Evolutionary conservation across 768 basidiomycete genomes (phyloP), one percentile per base, ranked within the genome.

Genomic region (Rhodosporidiobolus sp.): DNA sequence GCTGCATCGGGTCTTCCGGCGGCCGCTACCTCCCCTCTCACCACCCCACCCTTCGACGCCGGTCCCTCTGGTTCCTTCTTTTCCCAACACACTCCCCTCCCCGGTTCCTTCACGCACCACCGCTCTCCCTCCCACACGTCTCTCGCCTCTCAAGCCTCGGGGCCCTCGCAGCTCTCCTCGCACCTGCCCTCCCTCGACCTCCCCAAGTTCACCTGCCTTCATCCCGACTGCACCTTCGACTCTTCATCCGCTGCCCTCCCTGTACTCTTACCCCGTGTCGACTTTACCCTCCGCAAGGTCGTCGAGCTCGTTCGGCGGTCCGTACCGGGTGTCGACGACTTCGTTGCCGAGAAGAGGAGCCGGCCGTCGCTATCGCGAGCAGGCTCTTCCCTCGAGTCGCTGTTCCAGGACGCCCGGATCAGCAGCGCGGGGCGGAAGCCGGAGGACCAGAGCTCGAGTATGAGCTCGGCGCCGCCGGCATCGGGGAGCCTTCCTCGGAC

Each of bases 281-380:
- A 75, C 61, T 67, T 57, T 43, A 67, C 62, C 30, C 52, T 76
- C 1, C 71, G 62, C 48, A 71, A 73, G 48, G 48, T 67, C 34
- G 45, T 71, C 54, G 67, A 58, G 5, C 53, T 63, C 52, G 32
- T 70, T 1, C 52, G 65, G 8, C 38, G 56, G 8, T 64, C 62
- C 8, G 24, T 65, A 68, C 77, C 30, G 69, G 75, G 26, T 63
- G 77, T 49, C 76, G 83, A 32, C 20, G 89, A 90, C 77, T 85
- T 89, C 79, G 84, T 86, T 65, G 78, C 90, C 61, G 85, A 82
- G 79, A 87, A 87, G 77, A 77, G 89, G 77, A 65, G 88, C 46
- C 77, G 79, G 53, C 83, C 89, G 75, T 78, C 85, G 62, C 73
- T 77, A 63, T 79, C 78, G 62, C 70, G 77, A 70, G 53, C 16